Base-by-base conservation (phyloP, 768 basidiomycete species). In the Leucosporidium creatinivorum region DNA sequence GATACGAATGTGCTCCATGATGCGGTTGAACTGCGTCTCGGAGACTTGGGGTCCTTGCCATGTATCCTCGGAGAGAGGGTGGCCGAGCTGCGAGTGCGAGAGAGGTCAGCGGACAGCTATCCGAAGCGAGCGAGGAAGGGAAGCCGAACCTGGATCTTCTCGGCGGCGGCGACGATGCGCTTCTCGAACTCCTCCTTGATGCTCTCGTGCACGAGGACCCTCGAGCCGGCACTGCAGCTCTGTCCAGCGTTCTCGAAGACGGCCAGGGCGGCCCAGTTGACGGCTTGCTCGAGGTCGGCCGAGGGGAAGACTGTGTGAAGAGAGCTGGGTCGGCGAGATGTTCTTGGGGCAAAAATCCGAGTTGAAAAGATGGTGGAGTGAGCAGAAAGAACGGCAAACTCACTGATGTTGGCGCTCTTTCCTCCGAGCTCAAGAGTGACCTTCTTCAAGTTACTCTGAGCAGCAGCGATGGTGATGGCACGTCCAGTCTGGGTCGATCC, bases 361-460 rank as follows among this genome's bases (percentile, higher is more conserved):
- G 8, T 17, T 3, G 39, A 44, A 7, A 13, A 44, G 15, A 12
- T 13, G 39, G 15, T 3, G 39, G 39, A 44, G 2, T 2, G 39
- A 13, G 39, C 8, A 12, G 39, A 44, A 44, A 44, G 39, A 7
- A 13, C 3, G 39, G 7, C n/a, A 44, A 36, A 58, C 58, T 26
- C 17, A 59, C 58, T 44, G 68, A 98, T 65, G 31, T 73, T 69
- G 52, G 79, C 77, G 4, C 73, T 51, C 80, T 97, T 96, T 57
- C 93, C 65, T 36, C 65, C 65, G 6, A 98, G 84, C 78, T 98
- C 93, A 58, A 98, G 83, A 30, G 92, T 92, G 47, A 94, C 91
- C 83, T 93, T 94, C 80, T 98, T 98, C 68, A 97, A 79, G 80
- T 98, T 98, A 73, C 87, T 89, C 78, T 87, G 87, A 13, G 93